A percentile compares a stretch with the other conserved stretches of the same genome.
phyloP scores from a whole-genome alignment of 176 grass and related monocot genomes.

The Dactylis glomerata region DNA sequence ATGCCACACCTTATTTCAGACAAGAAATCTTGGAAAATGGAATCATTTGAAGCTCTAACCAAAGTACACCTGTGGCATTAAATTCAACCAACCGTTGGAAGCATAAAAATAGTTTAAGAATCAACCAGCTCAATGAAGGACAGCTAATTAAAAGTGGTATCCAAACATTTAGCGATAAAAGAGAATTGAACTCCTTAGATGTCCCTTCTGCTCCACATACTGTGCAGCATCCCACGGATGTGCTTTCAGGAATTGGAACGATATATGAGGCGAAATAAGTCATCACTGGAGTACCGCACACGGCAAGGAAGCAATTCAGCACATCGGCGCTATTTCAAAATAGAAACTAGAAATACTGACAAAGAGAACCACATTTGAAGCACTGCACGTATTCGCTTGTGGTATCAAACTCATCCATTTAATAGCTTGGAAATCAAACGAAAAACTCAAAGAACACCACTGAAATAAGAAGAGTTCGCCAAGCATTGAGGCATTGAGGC shows the following conservation, averaged over 20 bases:
- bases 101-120: background rate
- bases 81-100: background rate
- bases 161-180: background rate
- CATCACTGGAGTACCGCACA: slow-evolving; percentile 25
- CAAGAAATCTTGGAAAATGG: background rate
- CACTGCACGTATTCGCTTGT: background rate
- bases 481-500: background rate
- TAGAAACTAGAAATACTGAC: background rate
- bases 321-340: background rate
- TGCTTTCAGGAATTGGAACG: slow-evolving; percentile 54
- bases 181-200: slow-evolving; percentile 28
- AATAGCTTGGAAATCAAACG: background rate
- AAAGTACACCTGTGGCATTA: background rate
- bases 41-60: background rate
- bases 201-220: slow-evolving; percentile 50
- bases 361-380: background rate
- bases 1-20: background rate
- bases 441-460: background rate
- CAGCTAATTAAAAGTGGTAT: background rate
- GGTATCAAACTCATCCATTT: background rate
- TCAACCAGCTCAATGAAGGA: background rate
- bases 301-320: background rate
- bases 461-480: background rate
- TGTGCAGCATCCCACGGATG: slow-evolving; percentile 12
- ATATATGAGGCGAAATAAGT: slow-evolving; percentile 13